Conservation (phyloP, 1,139 yeast genomes). For the Eremothecium gossypii region DNA sequence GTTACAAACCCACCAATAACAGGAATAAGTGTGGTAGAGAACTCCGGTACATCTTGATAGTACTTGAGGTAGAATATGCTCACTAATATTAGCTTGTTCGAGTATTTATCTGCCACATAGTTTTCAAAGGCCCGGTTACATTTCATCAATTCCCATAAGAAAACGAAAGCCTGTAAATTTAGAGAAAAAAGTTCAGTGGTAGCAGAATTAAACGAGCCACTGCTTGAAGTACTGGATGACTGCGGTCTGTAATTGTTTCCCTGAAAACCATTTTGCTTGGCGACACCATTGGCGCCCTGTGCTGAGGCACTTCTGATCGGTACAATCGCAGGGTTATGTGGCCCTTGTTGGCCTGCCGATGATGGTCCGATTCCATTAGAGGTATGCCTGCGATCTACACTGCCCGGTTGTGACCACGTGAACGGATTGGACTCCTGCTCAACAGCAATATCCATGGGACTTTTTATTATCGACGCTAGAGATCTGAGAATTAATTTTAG, state of each 20-base stretch:
- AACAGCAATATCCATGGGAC: conserved; percentile 36
- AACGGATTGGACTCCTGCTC: conserved; percentile 33
- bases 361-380: conserved; percentile 3
- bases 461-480: conserved; percentile 39
- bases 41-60: conserved; percentile 35
- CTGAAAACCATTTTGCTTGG: conserved; percentile 1
- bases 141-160: conserved; percentile 71
- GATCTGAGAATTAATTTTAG: conserved; percentile 39
- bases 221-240: not conserved
- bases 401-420: conserved; percentile 14
- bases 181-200: conserved; percentile 38
- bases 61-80: conserved; percentile 50
- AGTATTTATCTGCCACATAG: conserved; percentile 40
- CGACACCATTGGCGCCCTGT: not conserved
- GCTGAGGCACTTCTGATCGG: conserved; percentile 8
- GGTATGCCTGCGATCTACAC: not conserved
- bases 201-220: not conserved
- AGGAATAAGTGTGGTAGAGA: conserved; percentile 43
- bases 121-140: conserved; percentile 51
- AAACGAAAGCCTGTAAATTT: conserved; percentile 47
- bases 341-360: conserved; percentile 9
- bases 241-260: conserved; percentile 13
- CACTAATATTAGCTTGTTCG: conserved; percentile 46
- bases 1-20: conserved; percentile 52
- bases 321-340: not conserved